Conservation (phyloP, 805 yeast genomes). For the Candida coquimbonensis region DNA sequence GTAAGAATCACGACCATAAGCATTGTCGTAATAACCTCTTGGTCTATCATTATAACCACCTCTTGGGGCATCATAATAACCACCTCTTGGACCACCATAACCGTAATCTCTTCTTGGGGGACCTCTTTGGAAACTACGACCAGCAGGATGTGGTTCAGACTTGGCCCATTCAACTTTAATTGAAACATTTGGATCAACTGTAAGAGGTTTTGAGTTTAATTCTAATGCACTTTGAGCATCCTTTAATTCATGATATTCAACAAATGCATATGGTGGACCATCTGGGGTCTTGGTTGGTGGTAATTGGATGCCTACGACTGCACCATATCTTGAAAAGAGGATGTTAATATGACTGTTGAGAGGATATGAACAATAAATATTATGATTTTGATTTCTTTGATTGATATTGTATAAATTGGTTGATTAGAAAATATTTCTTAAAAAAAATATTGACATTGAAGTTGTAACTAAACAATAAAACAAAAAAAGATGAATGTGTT, state of each 20-base stretch:
- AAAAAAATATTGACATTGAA: too few species aligned
- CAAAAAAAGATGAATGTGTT: too few species aligned
- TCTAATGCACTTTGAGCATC: slow-evolving; percentile 49
- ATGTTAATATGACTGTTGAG: slow-evolving; percentile 3
- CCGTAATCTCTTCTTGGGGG: slow-evolving; percentile 5
- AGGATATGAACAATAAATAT: not conserved
- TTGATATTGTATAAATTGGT: not conserved
- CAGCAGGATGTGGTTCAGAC: slow-evolving; percentile 40
- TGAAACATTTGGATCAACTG: slow-evolving; percentile 32
- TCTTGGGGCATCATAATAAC: slow-evolving; percentile 9
- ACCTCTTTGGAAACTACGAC: slow-evolving; percentile 12
- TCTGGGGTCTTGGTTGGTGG: slow-evolving; percentile 57
- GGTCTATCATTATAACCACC: slow-evolving; percentile 11
- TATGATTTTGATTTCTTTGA: not conserved
- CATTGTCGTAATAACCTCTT: slow-evolving; percentile 9
- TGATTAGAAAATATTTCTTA: too few species aligned
- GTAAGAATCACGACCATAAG: slow-evolving; percentile 11
- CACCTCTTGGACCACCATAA: slow-evolving; percentile 10
- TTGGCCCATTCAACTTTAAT: slow-evolving; percentile 50
- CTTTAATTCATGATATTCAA: slow-evolving; percentile 44
- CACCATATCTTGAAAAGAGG: slow-evolving; percentile 39
- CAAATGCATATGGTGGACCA: slow-evolving; percentile 57
- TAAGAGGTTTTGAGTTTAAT: slow-evolving; percentile 38
- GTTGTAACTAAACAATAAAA: too few species aligned
- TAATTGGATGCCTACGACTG: slow-evolving; percentile 50